phyloP scores from a whole-genome alignment of 169 alveolate species.

The Eimeria maxima region DNA sequence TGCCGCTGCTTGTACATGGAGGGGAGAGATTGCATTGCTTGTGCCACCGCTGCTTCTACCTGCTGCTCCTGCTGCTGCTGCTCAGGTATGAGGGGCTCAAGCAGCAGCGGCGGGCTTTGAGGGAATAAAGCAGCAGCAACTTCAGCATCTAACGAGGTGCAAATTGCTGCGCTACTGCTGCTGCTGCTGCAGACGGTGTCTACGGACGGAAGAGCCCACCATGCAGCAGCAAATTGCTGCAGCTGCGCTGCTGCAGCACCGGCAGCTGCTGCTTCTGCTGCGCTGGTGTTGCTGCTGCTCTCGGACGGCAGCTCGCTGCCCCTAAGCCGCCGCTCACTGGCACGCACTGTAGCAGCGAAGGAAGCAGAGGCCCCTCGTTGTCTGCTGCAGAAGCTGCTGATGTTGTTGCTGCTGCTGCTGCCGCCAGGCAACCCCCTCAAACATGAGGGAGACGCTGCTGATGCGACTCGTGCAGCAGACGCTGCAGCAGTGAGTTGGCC shows the following conservation, averaged over 20 bases:
- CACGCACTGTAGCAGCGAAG: conserved; percentile 38
- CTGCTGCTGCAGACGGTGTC: conserved; percentile 74
- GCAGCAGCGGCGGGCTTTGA: neutral
- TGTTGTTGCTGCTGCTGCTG: no score
- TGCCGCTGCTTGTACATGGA: conserved; percentile 11
- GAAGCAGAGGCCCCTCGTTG: conserved; percentile 56
- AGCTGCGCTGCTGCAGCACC: conserved; percentile 49
- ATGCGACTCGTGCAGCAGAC: no score
- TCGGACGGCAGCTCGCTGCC: conserved; percentile 49
- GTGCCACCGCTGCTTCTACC: conserved; percentile 14
- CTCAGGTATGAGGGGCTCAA: neutral
- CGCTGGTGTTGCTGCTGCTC: neutral
- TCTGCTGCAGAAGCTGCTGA: conserved; percentile 64
- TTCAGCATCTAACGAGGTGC: conserved; percentile 11
- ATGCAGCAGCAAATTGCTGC: conserved; percentile 70
- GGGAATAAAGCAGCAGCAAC: conserved; percentile 44
- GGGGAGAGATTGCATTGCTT: conserved; percentile 16
- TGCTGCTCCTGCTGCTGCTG: no score
- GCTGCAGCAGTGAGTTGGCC: neutral
- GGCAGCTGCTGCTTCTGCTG: conserved; percentile 8
- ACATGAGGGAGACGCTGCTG: neutral
- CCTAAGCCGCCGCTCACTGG: conserved; percentile 61
- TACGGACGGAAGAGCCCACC: conserved; percentile 53
- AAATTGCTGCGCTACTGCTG: conserved; percentile 63
- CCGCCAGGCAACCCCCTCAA: neutral